These are phyloP conservation scores for Pseudocercospora musae DNA, from an alignment of 2,329 filamentous ascomycete species.

Conservation along the genomic window DNA sequence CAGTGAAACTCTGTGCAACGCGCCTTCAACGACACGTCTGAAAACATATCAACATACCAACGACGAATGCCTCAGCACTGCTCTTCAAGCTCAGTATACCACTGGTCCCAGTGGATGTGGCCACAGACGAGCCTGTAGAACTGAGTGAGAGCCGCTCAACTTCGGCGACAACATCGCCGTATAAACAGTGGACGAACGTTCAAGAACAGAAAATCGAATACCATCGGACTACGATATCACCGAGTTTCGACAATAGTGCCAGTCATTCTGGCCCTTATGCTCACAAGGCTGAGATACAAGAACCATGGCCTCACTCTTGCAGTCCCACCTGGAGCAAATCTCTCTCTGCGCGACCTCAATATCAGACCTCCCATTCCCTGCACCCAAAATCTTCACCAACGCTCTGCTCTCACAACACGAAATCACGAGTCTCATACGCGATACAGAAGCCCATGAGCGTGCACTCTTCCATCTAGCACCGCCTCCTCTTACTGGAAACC, in stretches of 20 bases:
- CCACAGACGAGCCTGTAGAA: no score
- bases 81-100: background rate
- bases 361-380: constrained; percentile 62
- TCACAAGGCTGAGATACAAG: background rate
- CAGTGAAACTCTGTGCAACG: background rate
- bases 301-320: constrained; percentile 40
- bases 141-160: background rate
- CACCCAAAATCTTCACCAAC: constrained; percentile 93
- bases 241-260: no score
- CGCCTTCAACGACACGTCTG: constrained; percentile 1
- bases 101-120: no score
- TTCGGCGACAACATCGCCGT: background rate
- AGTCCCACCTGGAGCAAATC: constrained; percentile 51
- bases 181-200: background rate
- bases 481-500: constrained; percentile 51
- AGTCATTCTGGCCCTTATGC: no score
- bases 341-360: constrained; percentile 49
- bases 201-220: background rate
- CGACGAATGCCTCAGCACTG: background rate
- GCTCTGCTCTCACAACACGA: constrained; percentile 79
- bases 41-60: background rate
- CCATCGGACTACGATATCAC: no score
- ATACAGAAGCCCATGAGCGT: constrained; percentile 91
- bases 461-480: constrained; percentile 90
- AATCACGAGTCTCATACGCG: constrained; percentile 90